phyloP scores from a whole-genome alignment of 2,329 filamentous ascomycete species.

The Elsinoe necatrix region DNA sequence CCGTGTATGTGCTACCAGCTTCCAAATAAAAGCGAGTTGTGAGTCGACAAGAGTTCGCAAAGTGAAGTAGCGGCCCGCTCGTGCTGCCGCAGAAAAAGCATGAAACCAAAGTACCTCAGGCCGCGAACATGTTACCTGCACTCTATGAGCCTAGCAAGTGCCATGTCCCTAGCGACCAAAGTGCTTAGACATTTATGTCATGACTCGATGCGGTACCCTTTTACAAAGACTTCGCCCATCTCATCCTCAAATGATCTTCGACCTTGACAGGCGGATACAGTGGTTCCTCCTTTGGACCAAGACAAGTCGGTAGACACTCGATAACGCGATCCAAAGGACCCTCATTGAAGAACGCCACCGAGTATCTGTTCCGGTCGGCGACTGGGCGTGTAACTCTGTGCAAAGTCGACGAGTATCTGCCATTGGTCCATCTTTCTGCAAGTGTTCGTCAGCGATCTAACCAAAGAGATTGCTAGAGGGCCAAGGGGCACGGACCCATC shows the following conservation, averaged over 20 bases:
- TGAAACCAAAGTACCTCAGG: not conserved
- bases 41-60: too few relatives aligned
- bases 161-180: too few relatives aligned
- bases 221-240: not conserved
- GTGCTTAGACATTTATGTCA: too few relatives aligned
- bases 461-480: not conserved
- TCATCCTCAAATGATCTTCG: not conserved
- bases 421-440: slow-evolving; percentile 39
- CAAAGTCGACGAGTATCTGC: slow-evolving; percentile 45
- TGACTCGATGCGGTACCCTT: too few relatives aligned
- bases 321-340: slow-evolving; percentile 40
- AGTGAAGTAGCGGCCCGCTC: too few relatives aligned
- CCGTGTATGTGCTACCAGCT: too few relatives aligned
- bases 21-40: too few relatives aligned
- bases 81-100: not conserved
- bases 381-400: slow-evolving; percentile 48
- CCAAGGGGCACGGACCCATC: slow-evolving; percentile 1
- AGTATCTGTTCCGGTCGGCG: slow-evolving; percentile 44
- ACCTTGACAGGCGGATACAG: not conserved
- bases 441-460: not conserved
- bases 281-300: not conserved
- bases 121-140: not conserved
- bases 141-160: too few relatives aligned
- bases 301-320: slow-evolving; percentile 10
- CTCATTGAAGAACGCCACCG: slow-evolving; percentile 49